A percentile compares a stretch with the other conserved stretches of the same genome.
Evolutionary conservation across 108 stramenopile genomes (phyloP).

Genomic region (Nitzschia sp.): DNA sequence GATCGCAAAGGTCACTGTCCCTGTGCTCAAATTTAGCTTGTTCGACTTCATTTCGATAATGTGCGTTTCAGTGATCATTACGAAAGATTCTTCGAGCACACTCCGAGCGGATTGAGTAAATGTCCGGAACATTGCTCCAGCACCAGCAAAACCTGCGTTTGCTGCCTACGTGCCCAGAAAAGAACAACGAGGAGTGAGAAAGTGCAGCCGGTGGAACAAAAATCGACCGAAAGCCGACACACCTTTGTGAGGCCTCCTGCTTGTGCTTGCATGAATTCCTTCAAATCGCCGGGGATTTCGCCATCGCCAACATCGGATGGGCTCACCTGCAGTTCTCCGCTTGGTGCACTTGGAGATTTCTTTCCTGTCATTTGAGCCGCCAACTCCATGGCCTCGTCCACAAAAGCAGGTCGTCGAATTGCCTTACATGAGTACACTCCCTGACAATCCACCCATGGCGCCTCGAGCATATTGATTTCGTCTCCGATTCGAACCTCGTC

Average conservation of each 20-base stretch:
- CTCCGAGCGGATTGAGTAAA: slow-evolving; percentile 80
- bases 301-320: slow-evolving; percentile 22
- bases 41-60: slow-evolving; percentile 82
- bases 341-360: not conserved
- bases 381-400: slow-evolving; percentile 60
- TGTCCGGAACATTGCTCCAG: slow-evolving; percentile 74
- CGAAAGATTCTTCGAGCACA: slow-evolving; percentile 85
- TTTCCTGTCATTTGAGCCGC: slow-evolving; percentile 38
- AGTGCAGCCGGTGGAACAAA: not conserved
- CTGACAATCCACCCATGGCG: slow-evolving; percentile 81
- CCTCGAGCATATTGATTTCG: slow-evolving; percentile 81
- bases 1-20: slow-evolving; percentile 75
- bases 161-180: slow-evolving; percentile 33
- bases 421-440: slow-evolving; percentile 88
- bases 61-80: slow-evolving; percentile 85
- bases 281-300: slow-evolving; percentile 33
- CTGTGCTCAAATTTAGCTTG: slow-evolving; percentile 75
- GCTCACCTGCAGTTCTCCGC: slow-evolving; percentile 33
- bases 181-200: slow-evolving; percentile 1
- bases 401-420: slow-evolving; percentile 77
- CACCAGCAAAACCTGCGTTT: slow-evolving; percentile 43
- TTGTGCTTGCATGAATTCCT: slow-evolving; percentile 34
- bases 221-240: slow-evolving; percentile 8
- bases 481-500: slow-evolving; percentile 73
- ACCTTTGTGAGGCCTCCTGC: slow-evolving; percentile 41